Evolutionary conservation across 2,329 filamentous ascomycete species (phyloP), one percentile per base, ranked within the genome.

Genomic region (Ascomycota sp.): DNA sequence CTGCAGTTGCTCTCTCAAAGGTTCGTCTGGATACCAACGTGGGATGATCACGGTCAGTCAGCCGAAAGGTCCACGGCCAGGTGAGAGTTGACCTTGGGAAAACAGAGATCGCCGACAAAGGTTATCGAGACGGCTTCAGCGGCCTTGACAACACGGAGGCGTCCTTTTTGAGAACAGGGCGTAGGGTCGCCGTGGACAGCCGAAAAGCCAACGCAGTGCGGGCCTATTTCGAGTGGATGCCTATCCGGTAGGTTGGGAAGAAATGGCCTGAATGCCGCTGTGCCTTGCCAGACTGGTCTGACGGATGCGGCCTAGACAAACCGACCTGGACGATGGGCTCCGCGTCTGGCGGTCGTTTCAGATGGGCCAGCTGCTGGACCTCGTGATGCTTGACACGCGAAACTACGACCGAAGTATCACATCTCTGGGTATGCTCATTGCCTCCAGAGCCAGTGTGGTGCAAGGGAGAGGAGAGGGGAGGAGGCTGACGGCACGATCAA

Each of bases 131-230:
- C 40, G 74, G 74, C 1, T 63, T 60, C 7, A 59, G 63, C 2
- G 55, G 57, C 4, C 50, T 75, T 17, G 73, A 71, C 46, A 79
- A 79, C 45, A 75, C 67, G 8, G 71, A 76, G 40, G 60, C 65
- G 7, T 74, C 68, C 0, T 80, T 78, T 49, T 43, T 68, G 20
- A 55, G 61, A 28, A 60, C 67, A 32, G 63, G 63, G 4, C 32
- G 31, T 10, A 56, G 58, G 10, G 59, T 79, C n/a, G 67, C 61
- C 21, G 67, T 78, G n/a, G 74, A 79, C 38, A 68, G 75, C 44
- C 63, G 74, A 37, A 80, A 79, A 54, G 70, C 76, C 58, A 76
- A 79, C 31, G 75, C 73, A 2, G 73, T 80, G 2, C 59, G 75
- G 23, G 72, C 74, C 1, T 75, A 75, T 41, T 76, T 75, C 34